A percentile compares a stretch with the other conserved stretches of the same genome.
These are phyloP conservation scores for Rosa rugosa DNA, from an alignment of 306 rosid genomes.

Conservation along the genomic window DNA sequence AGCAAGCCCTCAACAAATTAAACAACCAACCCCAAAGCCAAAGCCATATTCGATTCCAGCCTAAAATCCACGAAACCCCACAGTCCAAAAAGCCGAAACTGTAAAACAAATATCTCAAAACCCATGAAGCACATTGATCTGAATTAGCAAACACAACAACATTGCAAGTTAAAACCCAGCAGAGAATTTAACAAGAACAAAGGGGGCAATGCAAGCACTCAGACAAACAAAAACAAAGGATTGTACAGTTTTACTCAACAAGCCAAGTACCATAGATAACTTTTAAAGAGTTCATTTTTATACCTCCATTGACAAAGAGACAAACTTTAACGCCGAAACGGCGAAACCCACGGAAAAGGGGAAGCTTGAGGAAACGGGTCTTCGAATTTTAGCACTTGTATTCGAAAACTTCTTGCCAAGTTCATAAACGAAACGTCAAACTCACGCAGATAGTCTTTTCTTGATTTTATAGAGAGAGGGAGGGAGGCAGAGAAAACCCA, in stretches of 20 bases:
- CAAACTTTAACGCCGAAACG: background rate
- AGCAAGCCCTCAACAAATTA: background rate
- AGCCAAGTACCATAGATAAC: background rate
- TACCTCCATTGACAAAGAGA: constrained; percentile 49
- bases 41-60: background rate
- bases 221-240: background rate
- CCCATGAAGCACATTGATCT: background rate
- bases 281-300: background rate
- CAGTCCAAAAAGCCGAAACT: background rate
- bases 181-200: background rate
- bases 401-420: too few relatives aligned
- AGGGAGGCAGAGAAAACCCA: too few relatives aligned
- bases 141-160: background rate
- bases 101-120: background rate
- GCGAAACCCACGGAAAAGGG: constrained; percentile 42
- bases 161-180: background rate
- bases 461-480: too few relatives aligned
- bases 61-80: background rate
- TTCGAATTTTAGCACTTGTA: constrained; percentile 4
- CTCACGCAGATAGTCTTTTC: too few relatives aligned
- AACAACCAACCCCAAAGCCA: background rate
- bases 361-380: constrained; percentile 55
- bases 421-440: too few relatives aligned
- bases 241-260: background rate
- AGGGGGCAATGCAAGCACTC: background rate